phyloP scores from a whole-genome alignment of 805 yeast genomes.

The Sugiyamaella chiloensis region DNA sequence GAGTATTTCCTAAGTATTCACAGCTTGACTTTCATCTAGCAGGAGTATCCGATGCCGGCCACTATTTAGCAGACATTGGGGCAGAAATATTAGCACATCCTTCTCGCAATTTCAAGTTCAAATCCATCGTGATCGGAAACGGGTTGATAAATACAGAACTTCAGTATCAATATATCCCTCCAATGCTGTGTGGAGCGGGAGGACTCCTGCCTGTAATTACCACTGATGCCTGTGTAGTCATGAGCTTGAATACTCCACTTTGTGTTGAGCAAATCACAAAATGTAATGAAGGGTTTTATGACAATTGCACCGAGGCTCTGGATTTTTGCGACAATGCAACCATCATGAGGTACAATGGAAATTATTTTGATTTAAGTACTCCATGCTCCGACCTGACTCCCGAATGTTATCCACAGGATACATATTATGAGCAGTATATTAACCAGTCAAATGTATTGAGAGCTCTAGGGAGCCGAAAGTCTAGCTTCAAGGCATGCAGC shows the following conservation, averaged over 20 bases:
- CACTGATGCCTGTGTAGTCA: conserved; percentile 62
- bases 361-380: conserved; percentile 61
- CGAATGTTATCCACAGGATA: conserved; percentile 69
- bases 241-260: conserved; percentile 61
- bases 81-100: conserved; percentile 47
- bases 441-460: conserved; percentile 68
- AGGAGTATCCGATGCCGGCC: conserved; percentile 93
- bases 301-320: conserved; percentile 84
- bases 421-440: conserved; percentile 69
- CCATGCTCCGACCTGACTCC: conserved; percentile 39
- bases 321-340: conserved; percentile 74
- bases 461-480: conserved; percentile 85
- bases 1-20: conserved; percentile 71
- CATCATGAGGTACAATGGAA: conserved; percentile 64
- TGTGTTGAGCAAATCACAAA: conserved; percentile 59
- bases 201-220: conserved; percentile 68
- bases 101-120: conserved; percentile 56
- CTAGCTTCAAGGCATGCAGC: conserved; percentile 49
- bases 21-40: conserved; percentile 71
- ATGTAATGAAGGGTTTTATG: conserved; percentile 60
- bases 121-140: conserved; percentile 84
- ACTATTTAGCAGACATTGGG: conserved; percentile 80
- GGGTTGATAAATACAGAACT: conserved; percentile 83
- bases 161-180: conserved; percentile 75
- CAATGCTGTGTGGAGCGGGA: conserved; percentile 91